phyloP scores from a whole-genome alignment of 2,329 filamentous ascomycete species.

The Cladosporium sp. region DNA sequence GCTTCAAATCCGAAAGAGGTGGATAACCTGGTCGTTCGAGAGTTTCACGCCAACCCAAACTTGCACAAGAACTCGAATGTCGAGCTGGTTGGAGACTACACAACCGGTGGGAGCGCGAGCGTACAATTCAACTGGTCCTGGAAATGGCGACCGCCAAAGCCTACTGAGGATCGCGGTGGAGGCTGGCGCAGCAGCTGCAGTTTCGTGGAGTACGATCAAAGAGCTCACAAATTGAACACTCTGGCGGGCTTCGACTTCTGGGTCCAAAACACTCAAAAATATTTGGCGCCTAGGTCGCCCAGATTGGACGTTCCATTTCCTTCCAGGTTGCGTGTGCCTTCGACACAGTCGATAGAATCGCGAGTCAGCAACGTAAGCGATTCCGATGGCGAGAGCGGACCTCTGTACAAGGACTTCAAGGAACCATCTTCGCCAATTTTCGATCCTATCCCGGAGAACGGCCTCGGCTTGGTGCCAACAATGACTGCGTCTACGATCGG shows the following conservation, averaged over 20 bases:
- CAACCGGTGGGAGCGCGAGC: slow-evolving; percentile 77
- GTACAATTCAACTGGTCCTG: slow-evolving; percentile 93
- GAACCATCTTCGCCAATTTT: slow-evolving; percentile 52
- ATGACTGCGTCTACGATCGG: slow-evolving; percentile 41
- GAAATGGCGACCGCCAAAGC: slow-evolving; percentile 93
- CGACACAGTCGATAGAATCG: slow-evolving; percentile 76
- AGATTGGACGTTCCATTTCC: slow-evolving; percentile 68
- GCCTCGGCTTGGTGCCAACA: slow-evolving; percentile 45
- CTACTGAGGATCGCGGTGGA: slow-evolving; percentile 76
- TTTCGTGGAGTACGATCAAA: slow-evolving; percentile 95
- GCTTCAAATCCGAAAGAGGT: slow-evolving; percentile 83
- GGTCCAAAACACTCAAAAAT: slow-evolving; percentile 66
- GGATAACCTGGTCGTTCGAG: slow-evolving; percentile 88
- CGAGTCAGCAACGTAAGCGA: slow-evolving; percentile 64
- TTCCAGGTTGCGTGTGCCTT: slow-evolving; percentile 38
- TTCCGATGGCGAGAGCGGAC: slow-evolving; percentile 56
- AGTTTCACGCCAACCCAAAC: slow-evolving; percentile 96
- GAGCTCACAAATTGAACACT: slow-evolving; percentile 84
- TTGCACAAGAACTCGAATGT: slow-evolving; percentile 97
- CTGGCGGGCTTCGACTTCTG: slow-evolving; percentile 93
- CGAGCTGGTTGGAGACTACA: slow-evolving; percentile 88
- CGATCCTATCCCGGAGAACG: slow-evolving; percentile 52
- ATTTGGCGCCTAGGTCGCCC: slow-evolving; percentile 60
- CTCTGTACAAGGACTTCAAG: slow-evolving; percentile 41
- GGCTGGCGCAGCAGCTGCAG: slow-evolving; percentile 97